Evolutionary conservation across 176 grass and related monocot species (phyloP).

Genomic region (Eragrostis curvula): DNA sequence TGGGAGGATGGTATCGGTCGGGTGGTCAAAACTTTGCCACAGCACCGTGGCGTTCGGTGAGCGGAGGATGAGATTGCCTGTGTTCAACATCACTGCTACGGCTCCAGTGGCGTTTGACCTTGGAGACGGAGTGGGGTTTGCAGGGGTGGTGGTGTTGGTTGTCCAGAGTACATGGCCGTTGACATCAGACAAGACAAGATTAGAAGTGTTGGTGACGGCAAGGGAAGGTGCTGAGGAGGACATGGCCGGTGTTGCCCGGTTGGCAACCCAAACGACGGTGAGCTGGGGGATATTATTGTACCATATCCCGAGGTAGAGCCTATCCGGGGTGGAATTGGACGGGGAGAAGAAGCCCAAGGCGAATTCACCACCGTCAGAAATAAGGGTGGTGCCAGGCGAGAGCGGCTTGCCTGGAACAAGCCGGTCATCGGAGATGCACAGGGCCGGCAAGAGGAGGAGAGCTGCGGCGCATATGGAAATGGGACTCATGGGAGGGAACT

Average conservation of each 20-base stretch:
- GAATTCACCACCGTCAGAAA: neutral
- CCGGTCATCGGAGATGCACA: slow-evolving; percentile 9
- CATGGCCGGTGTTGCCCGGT: neutral
- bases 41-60: neutral
- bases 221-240: neutral
- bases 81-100: neutral
- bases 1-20: slow-evolving; percentile 28
- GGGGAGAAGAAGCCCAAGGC: slow-evolving; percentile 16
- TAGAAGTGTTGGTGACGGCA: neutral
- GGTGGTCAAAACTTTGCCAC: slow-evolving; percentile 58
- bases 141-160: neutral
- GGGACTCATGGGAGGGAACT: too few species aligned
- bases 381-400: neutral
- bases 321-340: neutral
- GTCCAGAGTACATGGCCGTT: neutral
- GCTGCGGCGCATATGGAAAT: too few species aligned
- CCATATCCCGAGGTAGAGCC: slow-evolving; percentile 16
- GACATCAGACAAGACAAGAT: neutral
- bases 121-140: too few species aligned
- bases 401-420: slow-evolving; percentile 18
- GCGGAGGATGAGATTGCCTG: slow-evolving; percentile 29
- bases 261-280: slow-evolving; percentile 17
- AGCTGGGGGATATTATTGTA: slow-evolving; percentile 16
- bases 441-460: neutral
- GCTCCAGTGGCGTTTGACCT: too few species aligned